These are phyloP conservation scores for Bifiguratus adelaidae DNA, from an alignment of 192 early-diverging fungal genomes.

Conservation along the genomic window DNA sequence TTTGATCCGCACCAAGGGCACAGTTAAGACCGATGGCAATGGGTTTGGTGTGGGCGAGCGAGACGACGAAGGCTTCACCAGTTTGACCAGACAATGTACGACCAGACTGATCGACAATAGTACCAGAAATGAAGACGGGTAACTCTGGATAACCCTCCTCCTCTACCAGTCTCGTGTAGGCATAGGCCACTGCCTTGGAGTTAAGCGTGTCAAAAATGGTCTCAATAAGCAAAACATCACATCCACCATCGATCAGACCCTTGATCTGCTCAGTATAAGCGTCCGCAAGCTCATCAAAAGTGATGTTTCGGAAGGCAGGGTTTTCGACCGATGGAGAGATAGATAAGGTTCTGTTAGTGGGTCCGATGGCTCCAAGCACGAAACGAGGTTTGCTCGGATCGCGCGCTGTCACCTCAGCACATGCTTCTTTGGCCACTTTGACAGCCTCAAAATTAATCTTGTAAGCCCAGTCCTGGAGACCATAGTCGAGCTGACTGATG, in stretches of 20 bases:
- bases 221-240: slow-evolving; percentile 88
- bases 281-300: slow-evolving; percentile 86
- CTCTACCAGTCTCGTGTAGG: slow-evolving; percentile 77
- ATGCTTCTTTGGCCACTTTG: slow-evolving; percentile 75
- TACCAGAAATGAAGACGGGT: slow-evolving; percentile 76
- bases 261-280: slow-evolving; percentile 88
- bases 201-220: slow-evolving; percentile 98
- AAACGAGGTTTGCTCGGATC: slow-evolving; percentile 74
- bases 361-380: slow-evolving; percentile 80
- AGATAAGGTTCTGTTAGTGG: slow-evolving; percentile 91
- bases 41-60: slow-evolving; percentile 68
- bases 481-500: slow-evolving; percentile 91
- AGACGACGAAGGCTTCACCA: slow-evolving; percentile 89
- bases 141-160: slow-evolving; percentile 49
- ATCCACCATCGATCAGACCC: slow-evolving; percentile 89
- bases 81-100: slow-evolving; percentile 96
- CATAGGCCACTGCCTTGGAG: slow-evolving; percentile 91
- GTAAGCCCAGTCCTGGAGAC: slow-evolving; percentile 76
- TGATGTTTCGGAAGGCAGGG: slow-evolving; percentile 87
- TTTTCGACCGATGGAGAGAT: slow-evolving; percentile 98
- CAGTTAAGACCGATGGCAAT: slow-evolving; percentile 89
- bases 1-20: slow-evolving; percentile 82
- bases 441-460: slow-evolving; percentile 88
- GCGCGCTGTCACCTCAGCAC: slow-evolving; percentile 46
- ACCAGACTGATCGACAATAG: slow-evolving; percentile 95